Conservation (phyloP, 495 filamentous ascomycete genomes). For the Choiromyces venosus region DNA sequence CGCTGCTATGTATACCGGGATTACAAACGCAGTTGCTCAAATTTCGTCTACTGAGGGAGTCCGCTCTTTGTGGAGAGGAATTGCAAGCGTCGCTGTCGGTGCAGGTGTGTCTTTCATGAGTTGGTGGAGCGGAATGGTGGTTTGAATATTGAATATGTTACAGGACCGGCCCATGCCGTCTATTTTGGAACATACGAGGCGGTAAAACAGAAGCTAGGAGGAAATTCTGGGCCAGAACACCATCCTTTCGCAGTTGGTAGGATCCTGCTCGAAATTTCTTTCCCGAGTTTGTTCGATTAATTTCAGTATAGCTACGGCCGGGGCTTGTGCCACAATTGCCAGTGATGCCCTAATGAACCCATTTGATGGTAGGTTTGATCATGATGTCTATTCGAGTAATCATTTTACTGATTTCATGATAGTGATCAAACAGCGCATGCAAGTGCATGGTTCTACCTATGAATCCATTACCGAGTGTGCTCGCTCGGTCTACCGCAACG, state of each 20-base stretch:
- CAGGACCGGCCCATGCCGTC: conserved; percentile 92
- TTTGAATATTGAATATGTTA: conserved; percentile 7
- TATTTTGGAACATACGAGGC: conserved; percentile 98
- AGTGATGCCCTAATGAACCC: conserved; percentile 99
- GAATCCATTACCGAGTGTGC: conserved; percentile 79
- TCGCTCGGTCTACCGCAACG: conserved; percentile 72
- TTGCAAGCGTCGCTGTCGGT: conserved; percentile 92
- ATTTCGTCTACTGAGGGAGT: conserved; percentile 87
- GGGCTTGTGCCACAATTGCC: conserved; percentile 89
- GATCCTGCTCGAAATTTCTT: conserved; percentile 31
- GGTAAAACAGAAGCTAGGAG: conserved; percentile 92
- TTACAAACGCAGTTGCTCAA: conserved; percentile 84
- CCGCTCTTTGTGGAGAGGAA: conserved; percentile 87
- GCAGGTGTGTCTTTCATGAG: conserved; percentile 60
- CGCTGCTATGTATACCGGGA: conserved; percentile 79
- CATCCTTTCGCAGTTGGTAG: conserved; percentile 88
- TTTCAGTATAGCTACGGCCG: conserved; percentile 65
- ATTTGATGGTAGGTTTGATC: conserved; percentile 74
- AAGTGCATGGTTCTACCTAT: conserved; percentile 91
- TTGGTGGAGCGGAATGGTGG: conserved; percentile 10
- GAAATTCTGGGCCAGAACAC: conserved; percentile 74
- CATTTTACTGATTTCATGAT: conserved; percentile 9
- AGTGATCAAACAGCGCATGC: conserved; percentile 99
- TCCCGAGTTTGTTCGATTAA: background rate
- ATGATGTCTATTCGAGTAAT: background rate